Conservation (phyloP, 2,329 filamentous ascomycete species). For the Orbilia oligospora region DNA sequence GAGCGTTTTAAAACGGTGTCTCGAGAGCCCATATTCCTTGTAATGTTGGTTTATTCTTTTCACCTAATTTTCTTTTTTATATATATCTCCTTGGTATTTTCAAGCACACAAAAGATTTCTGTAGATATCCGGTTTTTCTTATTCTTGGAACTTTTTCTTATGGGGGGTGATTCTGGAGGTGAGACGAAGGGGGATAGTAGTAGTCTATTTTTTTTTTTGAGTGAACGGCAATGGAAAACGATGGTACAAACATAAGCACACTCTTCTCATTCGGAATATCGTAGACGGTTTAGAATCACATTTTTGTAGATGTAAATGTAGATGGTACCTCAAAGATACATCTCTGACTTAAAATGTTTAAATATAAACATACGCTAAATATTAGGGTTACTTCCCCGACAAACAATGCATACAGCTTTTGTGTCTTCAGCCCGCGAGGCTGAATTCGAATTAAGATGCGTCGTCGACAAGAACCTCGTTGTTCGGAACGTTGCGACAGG, state of each 20-base stretch:
- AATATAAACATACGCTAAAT: constrained; percentile 15
- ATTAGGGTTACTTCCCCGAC: not conserved
- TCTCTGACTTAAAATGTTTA: not conserved
- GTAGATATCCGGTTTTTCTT: constrained; percentile 44
- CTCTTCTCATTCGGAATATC: not conserved
- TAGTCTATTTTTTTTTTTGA: constrained; percentile 16
- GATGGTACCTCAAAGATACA: constrained; percentile 18
- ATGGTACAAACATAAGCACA: constrained; percentile 39
- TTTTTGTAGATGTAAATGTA: not conserved
- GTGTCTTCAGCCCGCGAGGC: constrained; percentile 17
- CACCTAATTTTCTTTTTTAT: constrained; percentile 1
- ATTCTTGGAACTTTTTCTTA: constrained; percentile 35
- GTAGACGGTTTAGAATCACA: not conserved
- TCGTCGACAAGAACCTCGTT: not conserved
- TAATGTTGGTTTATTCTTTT: constrained; percentile 30
- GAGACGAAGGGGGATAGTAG: constrained; percentile 13
- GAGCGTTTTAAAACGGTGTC: constrained; percentile 37
- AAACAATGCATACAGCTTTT: constrained; percentile 8
- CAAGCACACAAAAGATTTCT: constrained; percentile 43
- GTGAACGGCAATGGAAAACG: constrained; percentile 41
- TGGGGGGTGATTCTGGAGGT: not conserved
- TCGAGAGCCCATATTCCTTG: constrained; percentile 33
- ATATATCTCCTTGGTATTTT: constrained; percentile 17
- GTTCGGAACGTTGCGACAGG: constrained; percentile 26
- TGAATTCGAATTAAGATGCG: too few species aligned